Percentiles rank a stretch among this genome's conserved stretches.
phyloP scores from a whole-genome alignment of 108 stramenopile genomes.

The Skeletonema tropicum region DNA sequence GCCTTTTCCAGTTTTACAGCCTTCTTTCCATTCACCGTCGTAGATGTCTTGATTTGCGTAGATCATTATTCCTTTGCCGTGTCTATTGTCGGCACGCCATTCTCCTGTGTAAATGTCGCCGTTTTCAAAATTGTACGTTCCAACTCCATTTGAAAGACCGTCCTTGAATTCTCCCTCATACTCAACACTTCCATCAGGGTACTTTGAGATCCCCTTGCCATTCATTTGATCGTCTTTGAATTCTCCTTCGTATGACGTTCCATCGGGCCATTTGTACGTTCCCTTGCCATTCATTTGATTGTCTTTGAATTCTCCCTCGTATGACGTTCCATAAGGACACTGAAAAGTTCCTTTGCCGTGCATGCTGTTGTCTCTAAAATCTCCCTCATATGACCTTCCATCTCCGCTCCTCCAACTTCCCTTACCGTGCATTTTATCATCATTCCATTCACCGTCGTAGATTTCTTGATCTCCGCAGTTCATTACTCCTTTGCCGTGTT shows the following conservation, averaged over 20 bases:
- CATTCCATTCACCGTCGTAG: conserved; percentile 43
- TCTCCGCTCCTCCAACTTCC: background rate
- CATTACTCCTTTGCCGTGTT: background rate
- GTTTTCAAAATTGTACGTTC: conserved; percentile 50
- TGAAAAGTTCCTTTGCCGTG: too few relatives aligned
- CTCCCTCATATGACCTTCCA: conserved; percentile 9
- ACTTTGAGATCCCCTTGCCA: conserved; percentile 33
- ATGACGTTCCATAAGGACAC: too few relatives aligned
- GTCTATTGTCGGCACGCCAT: conserved; percentile 50
- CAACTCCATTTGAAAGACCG: conserved; percentile 42
- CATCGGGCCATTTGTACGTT: conserved; percentile 44
- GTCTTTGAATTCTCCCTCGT: too few relatives aligned
- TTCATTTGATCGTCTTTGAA: conserved; percentile 53
- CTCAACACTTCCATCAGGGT: conserved; percentile 45
- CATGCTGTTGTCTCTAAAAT: conserved; percentile 25
- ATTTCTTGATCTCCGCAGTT: background rate
- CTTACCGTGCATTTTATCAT: background rate
- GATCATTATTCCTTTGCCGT: conserved; percentile 28
- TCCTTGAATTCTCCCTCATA: conserved; percentile 55
- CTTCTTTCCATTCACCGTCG: background rate
- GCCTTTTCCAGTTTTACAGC: conserved; percentile 36
- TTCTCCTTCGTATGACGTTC: conserved; percentile 47
- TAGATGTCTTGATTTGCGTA: conserved; percentile 29
- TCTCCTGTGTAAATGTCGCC: conserved; percentile 52
- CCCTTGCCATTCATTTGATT: too few relatives aligned